Percentiles rank a stretch among this genome's conserved stretches.
Evolutionary conservation across 331 rosid genomes (phyloP).

Genomic region (Acacia pycnantha): DNA sequence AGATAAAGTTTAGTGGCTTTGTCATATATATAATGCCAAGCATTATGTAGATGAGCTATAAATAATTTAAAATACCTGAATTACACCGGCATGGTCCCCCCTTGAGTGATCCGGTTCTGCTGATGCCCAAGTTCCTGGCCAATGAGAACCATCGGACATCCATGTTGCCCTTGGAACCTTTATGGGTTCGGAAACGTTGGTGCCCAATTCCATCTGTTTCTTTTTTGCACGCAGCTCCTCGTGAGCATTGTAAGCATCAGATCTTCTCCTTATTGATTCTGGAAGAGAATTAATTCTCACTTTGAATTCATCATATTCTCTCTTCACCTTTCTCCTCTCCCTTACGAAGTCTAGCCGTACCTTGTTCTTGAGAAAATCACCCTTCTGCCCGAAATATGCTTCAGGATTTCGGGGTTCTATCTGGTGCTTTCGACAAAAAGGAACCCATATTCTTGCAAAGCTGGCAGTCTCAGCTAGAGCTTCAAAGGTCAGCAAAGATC

Average conservation of each 20-base stretch:
- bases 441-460: slow-evolving; percentile 79
- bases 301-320: slow-evolving; percentile 88
- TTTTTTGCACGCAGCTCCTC: slow-evolving; percentile 77
- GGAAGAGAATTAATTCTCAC: slow-evolving; percentile 80
- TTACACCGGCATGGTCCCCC: slow-evolving; percentile 86
- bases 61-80: slow-evolving; percentile 53
- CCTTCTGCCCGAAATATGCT: slow-evolving; percentile 79
- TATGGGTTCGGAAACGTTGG: slow-evolving; percentile 46
- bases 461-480: slow-evolving; percentile 92
- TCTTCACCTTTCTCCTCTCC: slow-evolving; percentile 82
- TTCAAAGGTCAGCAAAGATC: slow-evolving; percentile 77
- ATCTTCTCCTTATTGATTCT: slow-evolving; percentile 79
- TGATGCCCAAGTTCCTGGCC: slow-evolving; percentile 89
- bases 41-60: background rate
- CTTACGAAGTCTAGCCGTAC: slow-evolving; percentile 81
- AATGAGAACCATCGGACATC: slow-evolving; percentile 94
- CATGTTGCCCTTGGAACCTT: slow-evolving; percentile 74
- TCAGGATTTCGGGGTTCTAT: slow-evolving; percentile 85
- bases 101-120: slow-evolving; percentile 72
- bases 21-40: background rate
- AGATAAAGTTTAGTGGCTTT: background rate
- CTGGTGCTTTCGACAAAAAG: slow-evolving; percentile 71
- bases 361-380: slow-evolving; percentile 80
- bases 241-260: slow-evolving; percentile 82
- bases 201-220: slow-evolving; percentile 71